phyloP scores from a whole-genome alignment of 768 basidiomycete genomes.

The Trametopsis cervina region DNA sequence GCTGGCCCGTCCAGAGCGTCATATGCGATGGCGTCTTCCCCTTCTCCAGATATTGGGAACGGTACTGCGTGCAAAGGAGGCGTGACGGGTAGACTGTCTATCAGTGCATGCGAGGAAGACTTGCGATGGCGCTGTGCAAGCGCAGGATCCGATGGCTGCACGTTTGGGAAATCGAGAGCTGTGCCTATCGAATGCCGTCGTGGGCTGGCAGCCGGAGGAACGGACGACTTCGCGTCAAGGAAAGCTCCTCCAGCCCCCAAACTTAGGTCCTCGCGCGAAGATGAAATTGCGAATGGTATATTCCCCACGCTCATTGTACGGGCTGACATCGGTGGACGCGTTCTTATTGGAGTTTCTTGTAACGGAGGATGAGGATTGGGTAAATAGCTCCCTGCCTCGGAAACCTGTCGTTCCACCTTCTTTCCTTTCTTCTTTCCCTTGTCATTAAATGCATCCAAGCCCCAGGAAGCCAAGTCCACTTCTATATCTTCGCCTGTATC shows the following conservation, averaged over 20 bases:
- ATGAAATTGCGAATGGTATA: slow-evolving; percentile 18
- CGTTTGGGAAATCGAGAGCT: slow-evolving; percentile 44
- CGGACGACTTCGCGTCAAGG: slow-evolving; percentile 30
- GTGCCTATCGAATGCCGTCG: slow-evolving; percentile 55
- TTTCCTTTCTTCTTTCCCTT: slow-evolving; percentile 20
- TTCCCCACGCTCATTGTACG: slow-evolving; percentile 66
- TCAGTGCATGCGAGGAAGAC: slow-evolving; percentile 42
- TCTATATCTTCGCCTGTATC: slow-evolving; percentile 48
- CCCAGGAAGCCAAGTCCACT: slow-evolving; percentile 81
- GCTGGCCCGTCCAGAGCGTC: slow-evolving; percentile 27
- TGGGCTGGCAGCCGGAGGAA: slow-evolving; percentile 9
- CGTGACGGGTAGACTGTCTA: slow-evolving; percentile 34
- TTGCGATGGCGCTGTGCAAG: slow-evolving; percentile 39
- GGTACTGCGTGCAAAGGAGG: slow-evolving; percentile 48
- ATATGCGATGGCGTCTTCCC: slow-evolving; percentile 42
- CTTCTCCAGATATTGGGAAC: slow-evolving; percentile 33
- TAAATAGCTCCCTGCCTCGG: slow-evolving; percentile 22
- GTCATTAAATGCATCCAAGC: slow-evolving; percentile 59
- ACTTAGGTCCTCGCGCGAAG: slow-evolving; percentile 18
- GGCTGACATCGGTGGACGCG: slow-evolving; percentile 15
- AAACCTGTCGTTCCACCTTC: slow-evolving; percentile 17
- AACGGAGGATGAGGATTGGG: slow-evolving; percentile 37
- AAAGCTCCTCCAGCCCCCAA: slow-evolving; percentile 42
- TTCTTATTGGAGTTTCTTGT: slow-evolving; percentile 5
- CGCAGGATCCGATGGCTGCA: slow-evolving; percentile 31